Evolutionary conservation across 2,329 filamentous ascomycete genomes (phyloP), one percentile per base, ranked within the genome.

Genomic region (Fusarium hainanense): DNA sequence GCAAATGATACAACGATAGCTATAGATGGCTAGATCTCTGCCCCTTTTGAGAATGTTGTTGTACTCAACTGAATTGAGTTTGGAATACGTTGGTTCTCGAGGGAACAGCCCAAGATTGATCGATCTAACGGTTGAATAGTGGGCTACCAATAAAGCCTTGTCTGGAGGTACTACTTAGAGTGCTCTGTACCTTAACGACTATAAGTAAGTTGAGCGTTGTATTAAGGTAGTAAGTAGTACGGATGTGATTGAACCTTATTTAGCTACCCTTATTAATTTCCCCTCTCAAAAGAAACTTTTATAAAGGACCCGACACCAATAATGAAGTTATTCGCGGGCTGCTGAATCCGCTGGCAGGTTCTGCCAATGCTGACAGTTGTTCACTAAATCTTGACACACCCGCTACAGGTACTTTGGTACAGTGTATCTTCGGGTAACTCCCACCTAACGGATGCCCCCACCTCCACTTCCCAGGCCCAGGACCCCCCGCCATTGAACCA

Each of bases 341-440:
- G 9, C 46, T 32, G 25, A 28, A 14, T 44, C 18, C 37, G 37
- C 40, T 41, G 46, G 58, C 28, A 43, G 55, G 42, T 56, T 63
- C 59, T 48, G 67, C 68, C 68, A 70, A 70, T 64, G 67, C 68
- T 70, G 67, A 70, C 67, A 64, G 63, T 68, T 60, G 68, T 68
- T 70, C 58, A 60, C 68, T 64, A 69, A 70, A 56, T 58, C 44
- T 69, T 59, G 62, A 58, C 67, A 68, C 58, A 68, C 54, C 54
- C 54, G 30, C 47, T 42, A 51, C 54, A 49, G 34, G 43, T 59
- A 68, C 66, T 48, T 61, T 34, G 4, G 25, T 4, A 30, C 20
- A 30, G n/a, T 51, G 66, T 66, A 68, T 46, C 54, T 63, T 25
- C 18, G 10, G 41, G 28, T 27, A 28, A 25, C 18, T 51, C 32